Conservation (phyloP, 2,329 filamentous ascomycete species). For the Trichoderma koningiopsis region DNA sequence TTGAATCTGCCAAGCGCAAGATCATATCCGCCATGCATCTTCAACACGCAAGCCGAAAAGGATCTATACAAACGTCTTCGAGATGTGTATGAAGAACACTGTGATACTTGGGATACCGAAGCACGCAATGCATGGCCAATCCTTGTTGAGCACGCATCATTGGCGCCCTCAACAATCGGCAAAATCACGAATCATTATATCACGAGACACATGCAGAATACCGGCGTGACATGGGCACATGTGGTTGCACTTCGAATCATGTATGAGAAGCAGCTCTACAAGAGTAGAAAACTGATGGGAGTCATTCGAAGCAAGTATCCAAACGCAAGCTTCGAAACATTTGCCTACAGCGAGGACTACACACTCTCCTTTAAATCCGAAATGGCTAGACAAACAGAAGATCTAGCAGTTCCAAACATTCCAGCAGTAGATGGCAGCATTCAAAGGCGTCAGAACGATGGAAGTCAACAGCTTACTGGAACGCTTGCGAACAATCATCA, state of each 20-base stretch:
- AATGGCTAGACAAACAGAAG: neutral
- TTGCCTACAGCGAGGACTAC: constrained; percentile 2
- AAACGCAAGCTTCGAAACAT: constrained; percentile 5
- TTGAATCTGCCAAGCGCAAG: neutral
- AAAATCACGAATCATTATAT: constrained; percentile 26
- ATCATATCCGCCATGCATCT: constrained; percentile 16
- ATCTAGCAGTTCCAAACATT: neutral
- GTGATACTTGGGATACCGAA: constrained; percentile 19
- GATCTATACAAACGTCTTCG: constrained; percentile 4
- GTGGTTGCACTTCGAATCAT: constrained; percentile 16
- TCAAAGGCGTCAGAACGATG: neutral
- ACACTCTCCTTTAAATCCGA: neutral
- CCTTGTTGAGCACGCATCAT: constrained; percentile 22
- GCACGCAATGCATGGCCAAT: constrained; percentile 15
- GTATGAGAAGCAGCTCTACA: constrained; percentile 19
- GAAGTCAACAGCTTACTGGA: too few species aligned
- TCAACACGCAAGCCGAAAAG: neutral
- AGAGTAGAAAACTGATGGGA: constrained; percentile 10
- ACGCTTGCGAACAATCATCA: neutral
- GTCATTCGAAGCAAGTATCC: constrained; percentile 13
- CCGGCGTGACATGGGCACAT: constrained; percentile 26
- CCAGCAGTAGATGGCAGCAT: neutral
- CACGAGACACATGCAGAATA: neutral
- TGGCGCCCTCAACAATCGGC: constrained; percentile 1
- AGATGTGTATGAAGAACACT: neutral